Evolutionary conservation across 2,329 filamentous ascomycete genomes (phyloP).

Genomic region (Ophiocordyceps camponoti-rufipedis): DNA sequence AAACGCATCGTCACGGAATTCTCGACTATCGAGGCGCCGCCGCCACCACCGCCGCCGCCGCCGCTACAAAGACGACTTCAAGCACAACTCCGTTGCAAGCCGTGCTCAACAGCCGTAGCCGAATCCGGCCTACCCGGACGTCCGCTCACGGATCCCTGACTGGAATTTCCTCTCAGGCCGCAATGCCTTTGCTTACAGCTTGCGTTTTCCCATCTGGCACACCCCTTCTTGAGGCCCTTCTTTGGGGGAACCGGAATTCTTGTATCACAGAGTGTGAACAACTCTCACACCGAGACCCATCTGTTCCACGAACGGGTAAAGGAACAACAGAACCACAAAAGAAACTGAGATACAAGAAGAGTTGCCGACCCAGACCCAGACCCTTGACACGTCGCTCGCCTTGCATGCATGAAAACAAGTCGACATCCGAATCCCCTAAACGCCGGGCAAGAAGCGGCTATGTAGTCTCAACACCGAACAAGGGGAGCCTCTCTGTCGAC

Average conservation of each 20-base stretch:
- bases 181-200: not conserved
- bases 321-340: too few relatives aligned
- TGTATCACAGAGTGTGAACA: too few relatives aligned
- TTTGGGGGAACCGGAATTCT: too few relatives aligned
- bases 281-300: too few relatives aligned
- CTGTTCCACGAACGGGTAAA: too few relatives aligned
- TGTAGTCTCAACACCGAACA: too few relatives aligned
- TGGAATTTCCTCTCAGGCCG: not conserved
- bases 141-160: not conserved
- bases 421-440: not conserved
- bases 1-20: not conserved
- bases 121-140: not conserved
- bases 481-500: too few relatives aligned
- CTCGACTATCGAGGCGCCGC: not conserved
- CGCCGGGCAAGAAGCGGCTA: not conserved
- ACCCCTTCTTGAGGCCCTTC: too few relatives aligned
- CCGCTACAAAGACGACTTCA: not conserved
- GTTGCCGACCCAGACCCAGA: not conserved
- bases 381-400: not conserved
- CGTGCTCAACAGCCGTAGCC: not conserved
- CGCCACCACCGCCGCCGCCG: too few relatives aligned
- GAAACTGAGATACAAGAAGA: not conserved
- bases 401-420: not conserved
- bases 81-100: not conserved
- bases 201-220: too few relatives aligned